These are phyloP conservation scores for Pyrenophora graminea DNA, from an alignment of 2,329 filamentous ascomycete species.

Conservation along the genomic window DNA sequence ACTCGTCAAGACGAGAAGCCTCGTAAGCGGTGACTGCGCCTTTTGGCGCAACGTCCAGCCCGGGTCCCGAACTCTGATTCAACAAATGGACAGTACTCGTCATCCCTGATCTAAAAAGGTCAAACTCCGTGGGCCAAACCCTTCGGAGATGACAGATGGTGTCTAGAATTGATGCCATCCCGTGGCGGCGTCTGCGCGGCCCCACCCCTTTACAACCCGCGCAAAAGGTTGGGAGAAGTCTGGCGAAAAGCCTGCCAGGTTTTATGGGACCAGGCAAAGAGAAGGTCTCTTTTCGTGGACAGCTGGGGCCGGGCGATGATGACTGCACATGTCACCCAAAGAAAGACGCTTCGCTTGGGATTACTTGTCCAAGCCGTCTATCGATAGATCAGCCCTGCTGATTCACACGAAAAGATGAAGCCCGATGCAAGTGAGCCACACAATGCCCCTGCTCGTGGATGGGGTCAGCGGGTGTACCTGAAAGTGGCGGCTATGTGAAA, in stretches of 20 bases:
- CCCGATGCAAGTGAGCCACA: too few relatives aligned
- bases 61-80: slow-evolving; percentile 4
- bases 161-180: slow-evolving; percentile 13
- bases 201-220: slow-evolving; percentile 10
- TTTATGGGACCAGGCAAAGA: too few relatives aligned
- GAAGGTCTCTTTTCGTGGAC: too few relatives aligned
- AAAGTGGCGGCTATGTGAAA: slow-evolving; percentile 16
- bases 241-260: not conserved
- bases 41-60: not conserved
- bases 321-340: too few relatives aligned
- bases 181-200: slow-evolving; percentile 8
- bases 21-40: slow-evolving; percentile 7
- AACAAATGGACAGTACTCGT: slow-evolving; percentile 5
- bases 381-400: not conserved
- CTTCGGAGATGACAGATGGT: slow-evolving; percentile 9
- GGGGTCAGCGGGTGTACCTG: slow-evolving; percentile 12
- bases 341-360: too few relatives aligned
- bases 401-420: not conserved
- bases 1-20: slow-evolving; percentile 8
- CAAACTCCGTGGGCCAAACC: slow-evolving; percentile 5
- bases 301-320: too few relatives aligned
- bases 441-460: not conserved
- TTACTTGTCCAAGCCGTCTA: not conserved
- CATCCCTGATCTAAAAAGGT: slow-evolving; percentile 1
- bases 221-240: slow-evolving; percentile 4